Conservation (phyloP, 495 filamentous ascomycete genomes). For the Aspergillus indologenus region DNA sequence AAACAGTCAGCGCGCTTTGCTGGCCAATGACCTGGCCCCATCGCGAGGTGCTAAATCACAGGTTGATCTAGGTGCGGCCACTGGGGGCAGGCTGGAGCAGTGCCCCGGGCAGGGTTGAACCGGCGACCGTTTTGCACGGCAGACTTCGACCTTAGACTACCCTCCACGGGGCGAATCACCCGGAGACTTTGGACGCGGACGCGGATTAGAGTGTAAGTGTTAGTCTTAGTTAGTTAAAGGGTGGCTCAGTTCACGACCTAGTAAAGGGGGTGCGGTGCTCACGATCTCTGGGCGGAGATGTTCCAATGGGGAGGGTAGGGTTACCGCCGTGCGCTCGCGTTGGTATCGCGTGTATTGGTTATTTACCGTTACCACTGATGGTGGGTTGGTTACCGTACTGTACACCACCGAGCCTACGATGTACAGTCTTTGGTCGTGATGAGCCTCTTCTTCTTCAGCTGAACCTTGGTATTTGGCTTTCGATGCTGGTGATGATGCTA, state of each 20-base stretch:
- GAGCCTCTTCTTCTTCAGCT: too few relatives aligned
- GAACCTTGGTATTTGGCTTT: too few relatives aligned
- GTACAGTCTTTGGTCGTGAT: constrained; percentile 1
- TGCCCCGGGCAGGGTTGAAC: too few relatives aligned
- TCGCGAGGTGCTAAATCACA: constrained; percentile 1
- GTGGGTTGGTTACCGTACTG: background rate
- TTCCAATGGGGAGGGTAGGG: constrained; percentile 6
- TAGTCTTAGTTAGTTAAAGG: too few relatives aligned
- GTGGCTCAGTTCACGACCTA: too few relatives aligned
- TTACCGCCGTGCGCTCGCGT: background rate
- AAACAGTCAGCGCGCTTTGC: constrained; percentile 21
- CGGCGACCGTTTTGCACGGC: background rate
- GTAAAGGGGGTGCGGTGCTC: too few relatives aligned
- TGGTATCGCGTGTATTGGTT: background rate
- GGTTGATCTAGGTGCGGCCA: constrained; percentile 1
- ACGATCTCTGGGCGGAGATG: background rate
- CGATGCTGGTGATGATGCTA: too few relatives aligned
- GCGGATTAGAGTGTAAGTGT: too few relatives aligned
- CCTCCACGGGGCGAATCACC: background rate
- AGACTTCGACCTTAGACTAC: background rate
- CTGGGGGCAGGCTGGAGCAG: too few relatives aligned
- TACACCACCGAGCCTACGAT: background rate
- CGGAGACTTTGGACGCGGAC: background rate
- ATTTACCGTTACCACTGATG: background rate
- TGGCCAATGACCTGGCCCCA: constrained; percentile 10